Evolutionary conservation across 2,329 filamentous ascomycete species (phyloP).

Genomic region (Fusarium lateritium): DNA sequence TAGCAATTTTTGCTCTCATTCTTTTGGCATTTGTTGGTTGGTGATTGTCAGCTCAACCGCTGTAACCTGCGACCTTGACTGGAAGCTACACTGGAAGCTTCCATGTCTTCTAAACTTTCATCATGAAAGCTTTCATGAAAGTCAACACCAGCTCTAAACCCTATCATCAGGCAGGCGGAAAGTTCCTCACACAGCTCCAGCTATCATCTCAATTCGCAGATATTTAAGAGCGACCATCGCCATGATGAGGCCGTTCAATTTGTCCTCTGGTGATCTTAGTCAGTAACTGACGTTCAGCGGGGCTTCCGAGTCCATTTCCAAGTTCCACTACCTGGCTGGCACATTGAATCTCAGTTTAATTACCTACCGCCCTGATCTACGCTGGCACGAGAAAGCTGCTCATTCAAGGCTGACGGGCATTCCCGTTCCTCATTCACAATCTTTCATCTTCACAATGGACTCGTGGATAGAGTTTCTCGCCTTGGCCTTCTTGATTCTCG

Average conservation of each 20-base stretch:
- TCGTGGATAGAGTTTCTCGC: conserved; percentile 58
- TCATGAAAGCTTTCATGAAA: too few relatives aligned
- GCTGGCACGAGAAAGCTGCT: not conserved
- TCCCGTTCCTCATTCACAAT: conserved; percentile 11
- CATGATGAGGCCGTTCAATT: not conserved
- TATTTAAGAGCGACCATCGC: not conserved
- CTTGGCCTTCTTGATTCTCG: conserved; percentile 67
- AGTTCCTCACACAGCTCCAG: too few relatives aligned
- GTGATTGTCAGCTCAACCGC: too few relatives aligned
- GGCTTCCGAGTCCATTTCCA: conserved; percentile 11
- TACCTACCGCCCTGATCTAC: conserved; percentile 6
- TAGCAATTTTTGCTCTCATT: too few relatives aligned
- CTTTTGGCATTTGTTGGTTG: too few relatives aligned
- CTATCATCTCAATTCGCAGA: not conserved
- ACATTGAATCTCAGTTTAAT: conserved; percentile 17
- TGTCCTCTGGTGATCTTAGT: conserved; percentile 3
- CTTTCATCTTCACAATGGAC: conserved; percentile 44
- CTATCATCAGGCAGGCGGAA: too few relatives aligned
- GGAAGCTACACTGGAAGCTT: too few relatives aligned
- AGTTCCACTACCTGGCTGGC: conserved; percentile 13
- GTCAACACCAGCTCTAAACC: too few relatives aligned
- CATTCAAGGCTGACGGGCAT: conserved; percentile 5
- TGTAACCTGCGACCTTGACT: too few relatives aligned
- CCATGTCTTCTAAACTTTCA: too few relatives aligned
- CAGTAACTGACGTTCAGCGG: conserved; percentile 6